Evolutionary conservation across 2,329 filamentous ascomycete species (phyloP).

Genomic region (Aspergillus neoniger): DNA sequence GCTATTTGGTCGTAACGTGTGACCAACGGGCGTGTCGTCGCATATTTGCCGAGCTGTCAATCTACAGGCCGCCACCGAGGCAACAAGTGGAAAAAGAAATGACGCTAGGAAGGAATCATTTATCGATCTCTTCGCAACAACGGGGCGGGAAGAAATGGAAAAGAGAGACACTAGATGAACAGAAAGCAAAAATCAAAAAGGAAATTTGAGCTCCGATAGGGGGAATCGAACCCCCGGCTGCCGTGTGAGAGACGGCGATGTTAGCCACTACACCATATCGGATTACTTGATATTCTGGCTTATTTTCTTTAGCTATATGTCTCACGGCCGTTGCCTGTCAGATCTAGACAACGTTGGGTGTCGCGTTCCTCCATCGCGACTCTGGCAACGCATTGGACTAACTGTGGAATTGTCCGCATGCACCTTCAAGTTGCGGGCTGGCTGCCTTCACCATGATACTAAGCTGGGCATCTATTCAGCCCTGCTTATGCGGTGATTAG

Average conservation of each 20-base stretch:
- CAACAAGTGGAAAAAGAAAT: neutral
- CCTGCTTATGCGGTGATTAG: neutral
- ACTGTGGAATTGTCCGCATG: neutral
- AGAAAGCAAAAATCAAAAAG: no score
- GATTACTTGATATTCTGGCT: neutral
- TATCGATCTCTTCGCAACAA: no score
- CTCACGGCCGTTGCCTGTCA: neutral
- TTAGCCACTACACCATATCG: slow-evolving; percentile 5
- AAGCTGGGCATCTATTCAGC: neutral
- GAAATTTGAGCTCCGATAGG: slow-evolving; percentile 10
- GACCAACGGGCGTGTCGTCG: neutral
- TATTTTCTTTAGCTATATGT: neutral
- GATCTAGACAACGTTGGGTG: neutral
- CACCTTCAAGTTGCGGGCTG: neutral
- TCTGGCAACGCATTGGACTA: no score
- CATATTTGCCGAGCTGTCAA: slow-evolving; percentile 1
- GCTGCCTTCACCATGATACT: neutral
- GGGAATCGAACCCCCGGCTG: slow-evolving; percentile 22
- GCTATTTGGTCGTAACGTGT: neutral
- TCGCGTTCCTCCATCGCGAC: neutral
- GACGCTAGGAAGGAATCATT: neutral
- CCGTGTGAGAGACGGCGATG: slow-evolving; percentile 13
- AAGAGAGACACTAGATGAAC: no score
- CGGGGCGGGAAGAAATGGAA: no score
- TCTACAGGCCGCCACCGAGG: neutral